Conservation (phyloP, 2,329 filamentous ascomycete species). For the Raffaelea ambrosiae region DNA sequence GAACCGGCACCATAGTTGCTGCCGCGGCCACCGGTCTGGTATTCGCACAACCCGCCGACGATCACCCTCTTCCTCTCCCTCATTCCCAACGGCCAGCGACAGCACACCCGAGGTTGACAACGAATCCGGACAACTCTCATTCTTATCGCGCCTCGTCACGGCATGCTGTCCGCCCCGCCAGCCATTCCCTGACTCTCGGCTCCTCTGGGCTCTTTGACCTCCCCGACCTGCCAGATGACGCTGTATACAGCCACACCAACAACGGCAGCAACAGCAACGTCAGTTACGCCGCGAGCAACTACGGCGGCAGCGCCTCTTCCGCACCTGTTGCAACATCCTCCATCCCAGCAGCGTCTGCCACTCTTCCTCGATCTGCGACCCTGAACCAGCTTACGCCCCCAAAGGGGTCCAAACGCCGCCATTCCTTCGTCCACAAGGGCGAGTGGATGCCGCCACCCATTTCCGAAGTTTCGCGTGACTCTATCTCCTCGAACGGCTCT, state of each 20-base stretch:
- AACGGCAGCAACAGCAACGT: slow-evolving; percentile 18
- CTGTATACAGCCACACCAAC: slow-evolving; percentile 9
- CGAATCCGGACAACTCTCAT: slow-evolving; percentile 17
- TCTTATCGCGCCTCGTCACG: slow-evolving; percentile 24
- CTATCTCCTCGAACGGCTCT: slow-evolving; percentile 53
- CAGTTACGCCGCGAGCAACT: slow-evolving; percentile 22
- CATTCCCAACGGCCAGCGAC: slow-evolving; percentile 17
- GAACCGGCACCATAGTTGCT: slow-evolving; percentile 53
- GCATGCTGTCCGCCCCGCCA: slow-evolving; percentile 34
- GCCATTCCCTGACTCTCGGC: slow-evolving; percentile 17
- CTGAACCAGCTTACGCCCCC: slow-evolving; percentile 33
- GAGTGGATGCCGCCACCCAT: slow-evolving; percentile 28
- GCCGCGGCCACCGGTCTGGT: slow-evolving; percentile 50
- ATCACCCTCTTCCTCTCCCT: slow-evolving; percentile 22
- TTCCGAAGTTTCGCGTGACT: slow-evolving; percentile 43
- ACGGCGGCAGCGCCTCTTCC: slow-evolving; percentile 13
- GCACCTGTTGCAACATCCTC: slow-evolving; percentile 12
- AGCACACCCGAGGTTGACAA: slow-evolving; percentile 19
- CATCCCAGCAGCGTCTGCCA: slow-evolving; percentile 19
- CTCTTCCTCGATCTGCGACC: slow-evolving; percentile 20
- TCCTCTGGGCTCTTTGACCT: no score
- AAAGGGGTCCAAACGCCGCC: slow-evolving; percentile 29
- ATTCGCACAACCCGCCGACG: slow-evolving; percentile 46
- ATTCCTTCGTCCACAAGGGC: slow-evolving; percentile 30
- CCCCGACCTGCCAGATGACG: slow-evolving; percentile 1